Evolutionary conservation across 2,329 filamentous ascomycete genomes (phyloP).

Genomic region (Stemphylium lycopersici): DNA sequence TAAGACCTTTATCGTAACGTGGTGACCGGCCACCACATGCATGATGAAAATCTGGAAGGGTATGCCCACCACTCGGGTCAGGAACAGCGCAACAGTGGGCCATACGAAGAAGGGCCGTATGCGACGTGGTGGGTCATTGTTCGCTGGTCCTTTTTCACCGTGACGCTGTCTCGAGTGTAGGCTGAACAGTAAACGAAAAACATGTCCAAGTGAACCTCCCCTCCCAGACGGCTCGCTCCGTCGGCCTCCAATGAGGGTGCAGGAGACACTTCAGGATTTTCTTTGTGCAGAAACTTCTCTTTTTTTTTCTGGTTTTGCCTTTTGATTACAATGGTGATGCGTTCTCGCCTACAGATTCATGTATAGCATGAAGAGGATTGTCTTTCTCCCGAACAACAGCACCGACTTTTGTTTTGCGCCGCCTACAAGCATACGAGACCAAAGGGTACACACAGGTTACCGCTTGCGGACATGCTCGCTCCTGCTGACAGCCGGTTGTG

Average conservation of each 20-base stretch:
- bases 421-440: neutral
- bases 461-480: neutral
- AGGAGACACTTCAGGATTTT: neutral
- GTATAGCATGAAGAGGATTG: neutral
- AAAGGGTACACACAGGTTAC: conserved; percentile 1
- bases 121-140: conserved; percentile 29
- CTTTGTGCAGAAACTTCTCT: neutral
- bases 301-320: neutral
- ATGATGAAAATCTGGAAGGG: conserved; percentile 23
- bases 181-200: conserved; percentile 4
- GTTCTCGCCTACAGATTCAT: neutral
- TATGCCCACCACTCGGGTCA: conserved; percentile 20
- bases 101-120: conserved; percentile 17
- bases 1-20: conserved; percentile 34
- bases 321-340: neutral
- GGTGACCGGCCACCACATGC: conserved; percentile 22
- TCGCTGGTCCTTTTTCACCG: conserved; percentile 14
- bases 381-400: neutral
- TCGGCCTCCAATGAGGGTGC: conserved; percentile 1
- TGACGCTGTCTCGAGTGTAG: neutral
- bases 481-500: neutral
- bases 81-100: conserved; percentile 8
- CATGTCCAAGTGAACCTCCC: neutral
- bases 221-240: neutral
- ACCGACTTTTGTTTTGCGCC: neutral